Conservation (phyloP, 495 filamentous ascomycete species). For the Hypoxylon lenormandii region DNA sequence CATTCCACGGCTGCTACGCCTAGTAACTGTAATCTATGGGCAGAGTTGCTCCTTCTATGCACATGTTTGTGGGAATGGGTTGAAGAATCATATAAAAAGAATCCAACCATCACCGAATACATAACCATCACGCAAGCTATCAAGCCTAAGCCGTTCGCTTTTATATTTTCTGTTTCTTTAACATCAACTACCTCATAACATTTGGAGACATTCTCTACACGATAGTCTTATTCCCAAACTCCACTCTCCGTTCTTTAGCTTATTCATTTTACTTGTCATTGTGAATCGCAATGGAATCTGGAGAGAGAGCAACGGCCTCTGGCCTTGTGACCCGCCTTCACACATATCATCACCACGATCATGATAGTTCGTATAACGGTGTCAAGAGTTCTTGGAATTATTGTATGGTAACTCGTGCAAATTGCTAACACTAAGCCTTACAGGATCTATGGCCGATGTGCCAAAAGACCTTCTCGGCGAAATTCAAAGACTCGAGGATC, state of each 20-base stretch:
- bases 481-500: slow-evolving; percentile 85
- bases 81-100: neutral
- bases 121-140: neutral
- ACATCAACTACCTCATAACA: neutral
- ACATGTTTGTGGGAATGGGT: neutral
- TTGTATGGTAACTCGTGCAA: neutral
- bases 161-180: neutral
- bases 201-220: neutral
- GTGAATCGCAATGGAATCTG: slow-evolving; percentile 23
- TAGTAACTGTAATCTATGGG: slow-evolving; percentile 1
- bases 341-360: slow-evolving; percentile 29
- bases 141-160: neutral
- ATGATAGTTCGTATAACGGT: slow-evolving; percentile 11
- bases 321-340: slow-evolving; percentile 19
- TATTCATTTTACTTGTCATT: slow-evolving; percentile 10
- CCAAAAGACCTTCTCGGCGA: slow-evolving; percentile 85
- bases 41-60: slow-evolving; percentile 23
- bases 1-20: neutral
- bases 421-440: slow-evolving; percentile 38
- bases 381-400: slow-evolving; percentile 25
- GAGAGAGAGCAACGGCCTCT: slow-evolving; percentile 22
- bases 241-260: neutral
- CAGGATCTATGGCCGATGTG: slow-evolving; percentile 62
- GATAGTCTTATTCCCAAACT: neutral
- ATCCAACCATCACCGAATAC: neutral